phyloP scores from a whole-genome alignment of 257 asterid species.

The Avicennia marina region DNA sequence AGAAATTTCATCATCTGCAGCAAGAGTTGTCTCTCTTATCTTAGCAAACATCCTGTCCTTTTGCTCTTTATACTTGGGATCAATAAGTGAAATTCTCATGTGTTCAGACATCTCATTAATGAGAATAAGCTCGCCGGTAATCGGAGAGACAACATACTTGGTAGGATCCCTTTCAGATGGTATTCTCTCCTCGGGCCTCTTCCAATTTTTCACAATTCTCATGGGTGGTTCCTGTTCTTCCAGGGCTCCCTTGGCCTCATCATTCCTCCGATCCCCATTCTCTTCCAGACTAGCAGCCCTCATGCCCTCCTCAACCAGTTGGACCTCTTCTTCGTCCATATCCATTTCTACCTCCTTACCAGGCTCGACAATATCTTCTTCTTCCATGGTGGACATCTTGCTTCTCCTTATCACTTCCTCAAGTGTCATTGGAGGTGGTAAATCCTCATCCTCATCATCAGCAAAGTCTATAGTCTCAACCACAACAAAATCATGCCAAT shows the following conservation, averaged over 20 bases:
- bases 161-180: conserved; percentile 81
- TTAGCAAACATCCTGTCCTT: conserved; percentile 97
- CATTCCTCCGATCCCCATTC: conserved; percentile 39
- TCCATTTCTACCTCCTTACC: conserved; percentile 96
- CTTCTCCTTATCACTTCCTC: conserved; percentile 97
- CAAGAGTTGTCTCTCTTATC: conserved; percentile 90
- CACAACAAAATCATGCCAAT: conserved; percentile 97
- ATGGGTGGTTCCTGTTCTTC: conserved; percentile 82
- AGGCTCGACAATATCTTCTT: conserved; percentile 70
- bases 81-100: conserved; percentile 95
- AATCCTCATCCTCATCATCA: conserved; percentile 92
- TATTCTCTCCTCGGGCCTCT: conserved; percentile 88
- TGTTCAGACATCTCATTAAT: conserved; percentile 94
- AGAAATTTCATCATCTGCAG: conserved; percentile 90
- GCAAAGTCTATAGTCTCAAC: conserved; percentile 92
- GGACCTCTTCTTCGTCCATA: conserved; percentile 97
- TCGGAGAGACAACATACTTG: conserved; percentile 76
- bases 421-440: conserved; percentile 93
- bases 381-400: conserved; percentile 67
- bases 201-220: conserved; percentile 93
- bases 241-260: conserved; percentile 32
- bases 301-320: conserved; percentile 94
- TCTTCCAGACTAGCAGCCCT: conserved; percentile 80
- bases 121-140: conserved; percentile 79
- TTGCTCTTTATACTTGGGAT: conserved; percentile 92